Evolutionary conservation across 164 flowering plant species (phyloP), one percentile per base, ranked within the genome.

Genomic region (Dillenia turbinata): DNA sequence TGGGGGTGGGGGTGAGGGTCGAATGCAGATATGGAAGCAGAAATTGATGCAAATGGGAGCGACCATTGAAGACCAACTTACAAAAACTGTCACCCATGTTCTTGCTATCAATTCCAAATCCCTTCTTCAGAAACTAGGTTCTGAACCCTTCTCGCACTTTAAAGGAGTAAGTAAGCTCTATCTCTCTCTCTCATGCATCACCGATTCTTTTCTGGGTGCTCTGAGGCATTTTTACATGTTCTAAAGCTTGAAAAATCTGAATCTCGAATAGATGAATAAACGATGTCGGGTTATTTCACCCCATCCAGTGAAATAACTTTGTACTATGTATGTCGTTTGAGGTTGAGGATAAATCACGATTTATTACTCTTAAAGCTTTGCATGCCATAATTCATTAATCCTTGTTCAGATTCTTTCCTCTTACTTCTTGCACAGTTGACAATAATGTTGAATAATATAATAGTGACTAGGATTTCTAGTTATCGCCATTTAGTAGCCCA

Each of bases 21-120:
- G 46, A 26, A 52, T 33, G n/a, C 44, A 94, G 99, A 84, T 94
- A 62, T 94, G 99, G 99, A 89, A 84, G 81, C 88, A 85, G 60
- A 91, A 80, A 72, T 67, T 94, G 71, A 72, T 59, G 72, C 96
- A 89, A 73, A 85, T 85, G 90, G 99, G 96, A 26, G 97, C 88
- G 49, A 70, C 40, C 7, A 63, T 89, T 24, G 96, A 79, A 68
- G 86, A 83, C 13, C 67, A 66, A 44, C 60, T 89, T 1, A 69
- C 90, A 6, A 81, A 71, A 60, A 76, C 60, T 44, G 88, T 91
- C 54, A 85, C 89, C 57, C 97, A 94, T 73, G 62, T 91, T 44
- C 75, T 94, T 57, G 96, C 92, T 19, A 62, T 65, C 70, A 68
- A 76, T 70, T 71, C 73, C 9, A 66, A 64, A 49, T 70, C 75